Base-by-base conservation (phyloP, 805 yeast species). In the Metschnikowia peoriensis region DNA sequence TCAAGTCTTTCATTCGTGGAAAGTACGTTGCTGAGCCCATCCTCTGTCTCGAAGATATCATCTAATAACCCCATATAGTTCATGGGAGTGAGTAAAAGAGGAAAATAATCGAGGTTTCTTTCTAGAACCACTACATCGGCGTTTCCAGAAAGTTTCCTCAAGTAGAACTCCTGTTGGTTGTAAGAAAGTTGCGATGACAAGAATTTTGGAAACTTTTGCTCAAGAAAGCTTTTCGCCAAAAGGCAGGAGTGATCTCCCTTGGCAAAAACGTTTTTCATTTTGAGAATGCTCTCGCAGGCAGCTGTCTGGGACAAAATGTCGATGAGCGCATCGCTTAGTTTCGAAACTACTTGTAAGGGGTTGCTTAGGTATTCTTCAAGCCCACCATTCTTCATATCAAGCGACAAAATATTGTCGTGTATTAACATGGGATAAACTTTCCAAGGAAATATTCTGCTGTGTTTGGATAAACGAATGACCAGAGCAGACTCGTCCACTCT, bases 31-130 rank as follows among this genome's bases (percentile, higher is more conserved):
- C 39, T 51, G 54, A 47, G 46, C 27, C 52, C 71, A 54, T 77
- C 78, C 12, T 77, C 72, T 6, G 85, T 70, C 5, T 80, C 82
- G 58, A 83, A 76, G 11, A 83, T 65, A 60, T 92, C 97, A 65
- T 88, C 92, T 17, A 91, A 72, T 14, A 94, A 72, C 0, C 98
- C 99, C 15, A 81, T 75, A 65, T 92, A 93, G 1, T 90, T 88
- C 60, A 92, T 69, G 61, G 92, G 97, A 28, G 84, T 82, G 50
- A 90, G 69, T 10, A 89, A 61, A 1, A 90, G 85, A 1, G 96
- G 82, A 5, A 88, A 66, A 41, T 81, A 77, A 68, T 93, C 99
- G 29, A 85, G 66, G 49, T 85, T 81, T 45, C 99, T 73, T 63
- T 93, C 98, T 17, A 93, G 63, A 1, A 92, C 85, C 6, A 93